These are phyloP conservation scores for Aquilaria yunnanensis DNA, from an alignment of 345 rosid genomes.

Conservation along the genomic window DNA sequence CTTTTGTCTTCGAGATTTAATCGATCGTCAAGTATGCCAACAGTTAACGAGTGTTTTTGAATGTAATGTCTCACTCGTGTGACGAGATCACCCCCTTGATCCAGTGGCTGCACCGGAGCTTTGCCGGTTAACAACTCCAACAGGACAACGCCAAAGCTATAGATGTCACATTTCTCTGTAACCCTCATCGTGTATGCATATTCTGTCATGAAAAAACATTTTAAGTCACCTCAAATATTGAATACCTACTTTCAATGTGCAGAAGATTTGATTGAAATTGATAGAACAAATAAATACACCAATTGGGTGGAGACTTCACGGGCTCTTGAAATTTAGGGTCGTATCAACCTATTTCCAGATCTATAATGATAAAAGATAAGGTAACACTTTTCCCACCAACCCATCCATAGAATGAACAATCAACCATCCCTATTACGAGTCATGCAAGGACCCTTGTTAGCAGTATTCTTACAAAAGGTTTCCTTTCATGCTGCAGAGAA, in stretches of 20 bases:
- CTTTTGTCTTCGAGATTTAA: slow-evolving; percentile 50
- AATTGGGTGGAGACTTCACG: too few relatives aligned
- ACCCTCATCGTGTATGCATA: slow-evolving; percentile 97
- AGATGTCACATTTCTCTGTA: slow-evolving; percentile 92
- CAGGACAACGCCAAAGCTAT: slow-evolving; percentile 91
- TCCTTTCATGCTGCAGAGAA: too few relatives aligned
- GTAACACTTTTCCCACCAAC: too few relatives aligned
- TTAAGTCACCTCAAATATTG: slow-evolving; percentile 2
- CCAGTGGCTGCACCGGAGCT: slow-evolving; percentile 80
- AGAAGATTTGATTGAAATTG: background rate
- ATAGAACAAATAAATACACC: too few relatives aligned
- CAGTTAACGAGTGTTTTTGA: slow-evolving; percentile 40
- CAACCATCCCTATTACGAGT: too few relatives aligned
- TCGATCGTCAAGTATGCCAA: slow-evolving; percentile 56
- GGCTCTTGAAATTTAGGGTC: too few relatives aligned
- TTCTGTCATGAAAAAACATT: slow-evolving; percentile 32
- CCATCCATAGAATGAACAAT: too few relatives aligned
- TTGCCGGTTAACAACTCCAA: slow-evolving; percentile 78
- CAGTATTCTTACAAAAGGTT: too few relatives aligned
- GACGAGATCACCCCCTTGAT: slow-evolving; percentile 90
- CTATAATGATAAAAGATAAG: too few relatives aligned
- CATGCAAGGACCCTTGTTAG: too few relatives aligned
- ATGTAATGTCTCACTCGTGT: slow-evolving; percentile 62
- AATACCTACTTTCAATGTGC: slow-evolving; percentile 3
- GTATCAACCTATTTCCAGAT: too few relatives aligned